Evolutionary conservation across 441 rosid species (phyloP).

Genomic region (Iberis amara): DNA sequence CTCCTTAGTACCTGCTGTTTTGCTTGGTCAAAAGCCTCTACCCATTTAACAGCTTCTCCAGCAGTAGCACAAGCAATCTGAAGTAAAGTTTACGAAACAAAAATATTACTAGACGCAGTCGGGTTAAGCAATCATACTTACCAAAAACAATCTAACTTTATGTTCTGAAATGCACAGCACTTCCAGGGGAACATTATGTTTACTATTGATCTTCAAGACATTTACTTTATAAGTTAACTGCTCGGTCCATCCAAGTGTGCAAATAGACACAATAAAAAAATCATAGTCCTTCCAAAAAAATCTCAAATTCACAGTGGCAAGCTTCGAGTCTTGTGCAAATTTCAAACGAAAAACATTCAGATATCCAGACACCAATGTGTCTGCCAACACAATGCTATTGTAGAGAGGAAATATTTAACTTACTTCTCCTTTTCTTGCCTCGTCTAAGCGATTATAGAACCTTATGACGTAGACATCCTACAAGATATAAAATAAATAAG

Average conservation of each 20-base stretch:
- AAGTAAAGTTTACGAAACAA: constrained; percentile 24
- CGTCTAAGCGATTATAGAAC: constrained; percentile 71
- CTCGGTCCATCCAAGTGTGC: constrained; percentile 5
- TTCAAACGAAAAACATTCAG: constrained; percentile 10
- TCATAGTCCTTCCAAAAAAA: constrained; percentile 3
- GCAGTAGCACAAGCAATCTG: constrained; percentile 92
- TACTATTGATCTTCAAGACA: not conserved
- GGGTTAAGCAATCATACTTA: constrained; percentile 12
- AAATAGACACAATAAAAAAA: not conserved
- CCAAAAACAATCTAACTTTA: constrained; percentile 9
- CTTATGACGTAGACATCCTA: constrained; percentile 71
- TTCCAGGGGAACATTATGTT: not conserved
- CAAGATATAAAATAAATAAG: constrained; percentile 25
- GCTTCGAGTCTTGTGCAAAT: constrained; percentile 13
- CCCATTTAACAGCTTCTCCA: constrained; percentile 85
- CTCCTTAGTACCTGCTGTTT: constrained; percentile 76
- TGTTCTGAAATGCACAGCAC: not conserved
- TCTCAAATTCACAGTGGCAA: constrained; percentile 6
- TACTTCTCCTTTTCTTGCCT: constrained; percentile 83
- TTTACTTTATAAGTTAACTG: constrained; percentile 3
- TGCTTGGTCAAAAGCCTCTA: constrained; percentile 92
- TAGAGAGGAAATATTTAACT: constrained; percentile 36
- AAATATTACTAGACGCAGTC: not conserved
- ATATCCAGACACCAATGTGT: constrained; percentile 1
- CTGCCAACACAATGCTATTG: not conserved